phyloP scores from a whole-genome alignment of 2,329 filamentous ascomycete genomes.

The Reticulascus tulasneorum region DNA sequence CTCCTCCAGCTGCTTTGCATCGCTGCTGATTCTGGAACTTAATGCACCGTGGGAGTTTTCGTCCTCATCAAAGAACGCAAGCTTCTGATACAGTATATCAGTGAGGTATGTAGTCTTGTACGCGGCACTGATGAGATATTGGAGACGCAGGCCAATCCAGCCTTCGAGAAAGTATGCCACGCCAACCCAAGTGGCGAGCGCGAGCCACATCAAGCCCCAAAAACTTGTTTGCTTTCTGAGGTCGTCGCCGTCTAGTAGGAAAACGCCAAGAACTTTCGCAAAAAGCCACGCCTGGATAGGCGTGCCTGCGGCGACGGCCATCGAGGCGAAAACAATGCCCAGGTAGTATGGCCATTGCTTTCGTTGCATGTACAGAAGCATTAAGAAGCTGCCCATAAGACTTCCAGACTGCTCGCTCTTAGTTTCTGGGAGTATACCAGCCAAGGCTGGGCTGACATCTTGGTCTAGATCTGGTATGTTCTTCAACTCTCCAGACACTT shows the following conservation, averaged over 20 bases:
- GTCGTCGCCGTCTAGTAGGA: constrained; percentile 16
- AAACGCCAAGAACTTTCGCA: constrained; percentile 21
- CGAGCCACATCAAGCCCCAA: constrained; percentile 28
- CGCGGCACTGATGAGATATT: constrained; percentile 12
- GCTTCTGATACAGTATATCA: constrained; percentile 23
- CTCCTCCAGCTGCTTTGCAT: constrained; percentile 28
- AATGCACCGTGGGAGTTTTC: constrained; percentile 23
- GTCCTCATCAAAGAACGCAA: constrained; percentile 25
- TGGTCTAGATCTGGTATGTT: no score
- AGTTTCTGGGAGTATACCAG: no score
- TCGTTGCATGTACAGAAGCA: constrained; percentile 16
- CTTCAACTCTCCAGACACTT: no score
- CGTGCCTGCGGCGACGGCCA: constrained; percentile 20
- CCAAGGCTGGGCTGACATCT: no score
- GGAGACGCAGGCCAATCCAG: constrained; percentile 15
- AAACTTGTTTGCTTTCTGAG: constrained; percentile 15
- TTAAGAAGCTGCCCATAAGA: constrained; percentile 11
- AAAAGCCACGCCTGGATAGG: constrained; percentile 26
- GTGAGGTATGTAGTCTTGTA: constrained; percentile 21
- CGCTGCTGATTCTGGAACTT: constrained; percentile 21
- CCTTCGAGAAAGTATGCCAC: constrained; percentile 22
- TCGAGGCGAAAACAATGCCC: constrained; percentile 18
- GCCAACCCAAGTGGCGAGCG: constrained; percentile 22
- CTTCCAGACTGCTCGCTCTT: constrained; percentile 9
- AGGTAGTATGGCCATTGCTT: constrained; percentile 20